These are phyloP conservation scores for Saccharomyces hybrid DNA, from an alignment of 1,139 yeast species.

Conservation along the genomic window DNA sequence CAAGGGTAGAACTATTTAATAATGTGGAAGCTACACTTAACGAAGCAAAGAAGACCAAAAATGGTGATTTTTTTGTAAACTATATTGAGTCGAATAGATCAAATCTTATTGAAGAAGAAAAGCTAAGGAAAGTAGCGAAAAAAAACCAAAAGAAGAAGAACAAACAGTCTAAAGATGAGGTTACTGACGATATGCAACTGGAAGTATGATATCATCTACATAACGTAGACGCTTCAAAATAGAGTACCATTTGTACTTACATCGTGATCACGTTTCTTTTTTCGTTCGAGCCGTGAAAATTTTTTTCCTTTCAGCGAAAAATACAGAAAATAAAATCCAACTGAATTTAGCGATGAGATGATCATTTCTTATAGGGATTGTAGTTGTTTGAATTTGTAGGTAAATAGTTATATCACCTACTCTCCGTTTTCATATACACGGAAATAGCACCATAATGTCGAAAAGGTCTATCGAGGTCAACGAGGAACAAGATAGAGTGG, in stretches of 20 bases:
- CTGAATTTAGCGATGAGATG: neutral
- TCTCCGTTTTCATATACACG: neutral
- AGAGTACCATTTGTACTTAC: neutral
- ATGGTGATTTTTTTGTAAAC: slow-evolving; percentile 20
- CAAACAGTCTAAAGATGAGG: slow-evolving; percentile 6
- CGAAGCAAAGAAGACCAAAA: slow-evolving; percentile 27
- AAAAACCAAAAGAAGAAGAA: slow-evolving; percentile 11
- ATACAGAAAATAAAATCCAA: neutral
- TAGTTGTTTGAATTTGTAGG: neutral
- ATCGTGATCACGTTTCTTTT: neutral
- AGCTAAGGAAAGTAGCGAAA: slow-evolving; percentile 16
- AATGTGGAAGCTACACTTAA: slow-evolving; percentile 29
- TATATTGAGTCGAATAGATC: slow-evolving; percentile 17
- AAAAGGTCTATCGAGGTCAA: slow-evolving; percentile 49
- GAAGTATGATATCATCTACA: neutral
- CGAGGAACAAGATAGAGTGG: slow-evolving; percentile 32
- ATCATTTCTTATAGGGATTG: neutral
- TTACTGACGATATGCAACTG: neutral
- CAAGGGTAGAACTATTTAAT: slow-evolving; percentile 52
- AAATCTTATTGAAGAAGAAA: slow-evolving; percentile 21
- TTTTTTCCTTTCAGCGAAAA: slow-evolving; percentile 4
- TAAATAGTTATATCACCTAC: neutral
- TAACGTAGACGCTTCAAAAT: neutral
- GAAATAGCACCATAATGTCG: slow-evolving; percentile 39
- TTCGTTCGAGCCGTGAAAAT: neutral